phyloP scores from a whole-genome alignment of 148 eudicot genomes.

The Chenopodium formosanum region DNA sequence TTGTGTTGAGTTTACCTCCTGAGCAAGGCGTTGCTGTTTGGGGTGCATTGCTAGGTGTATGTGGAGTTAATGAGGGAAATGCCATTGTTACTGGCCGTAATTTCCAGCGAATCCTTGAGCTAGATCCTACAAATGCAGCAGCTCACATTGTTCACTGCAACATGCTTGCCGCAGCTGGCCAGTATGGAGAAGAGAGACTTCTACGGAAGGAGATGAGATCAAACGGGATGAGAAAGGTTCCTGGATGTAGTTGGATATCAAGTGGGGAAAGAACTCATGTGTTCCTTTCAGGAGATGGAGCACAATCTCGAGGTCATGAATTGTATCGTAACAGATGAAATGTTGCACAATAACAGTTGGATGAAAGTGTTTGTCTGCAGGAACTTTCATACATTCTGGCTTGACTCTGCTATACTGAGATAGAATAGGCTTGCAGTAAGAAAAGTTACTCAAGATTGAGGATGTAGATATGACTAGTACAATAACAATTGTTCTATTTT shows the following conservation, averaged over 20 bases:
- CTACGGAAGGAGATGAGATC: slow-evolving; percentile 35
- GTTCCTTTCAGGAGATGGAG: slow-evolving; percentile 32
- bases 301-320: slow-evolving; percentile 12
- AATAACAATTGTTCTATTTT: background rate
- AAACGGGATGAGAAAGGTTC: slow-evolving; percentile 35
- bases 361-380: background rate
- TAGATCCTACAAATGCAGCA: slow-evolving; percentile 39
- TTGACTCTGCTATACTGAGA: background rate
- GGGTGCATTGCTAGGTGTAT: slow-evolving; percentile 46
- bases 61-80: slow-evolving; percentile 40
- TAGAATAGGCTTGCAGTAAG: background rate
- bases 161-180: slow-evolving; percentile 32
- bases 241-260: slow-evolving; percentile 43
- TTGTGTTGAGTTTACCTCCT: slow-evolving; percentile 32
- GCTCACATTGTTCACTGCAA: slow-evolving; percentile 38
- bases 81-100: slow-evolving; percentile 28
- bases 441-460: background rate
- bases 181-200: slow-evolving; percentile 22
- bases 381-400: background rate
- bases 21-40: slow-evolving; percentile 33
- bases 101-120: slow-evolving; percentile 25
- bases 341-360: background rate
- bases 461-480: background rate
- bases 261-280: slow-evolving; percentile 17
- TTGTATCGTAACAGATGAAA: background rate